Conservation (phyloP, 208 protist species). For the Trypanosoma conorhini region DNA sequence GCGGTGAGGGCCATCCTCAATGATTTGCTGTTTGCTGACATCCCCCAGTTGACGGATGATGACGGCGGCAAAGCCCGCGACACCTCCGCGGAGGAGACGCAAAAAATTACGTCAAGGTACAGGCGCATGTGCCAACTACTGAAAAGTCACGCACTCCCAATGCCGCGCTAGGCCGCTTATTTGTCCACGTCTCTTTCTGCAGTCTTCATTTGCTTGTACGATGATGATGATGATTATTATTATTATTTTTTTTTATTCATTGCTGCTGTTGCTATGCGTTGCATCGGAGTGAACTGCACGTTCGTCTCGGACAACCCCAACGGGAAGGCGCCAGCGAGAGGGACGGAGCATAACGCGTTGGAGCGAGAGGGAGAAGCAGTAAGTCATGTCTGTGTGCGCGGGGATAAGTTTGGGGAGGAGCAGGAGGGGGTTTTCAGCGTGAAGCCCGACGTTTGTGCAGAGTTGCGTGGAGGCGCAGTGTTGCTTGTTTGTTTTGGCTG, state of each 20-base stretch:
- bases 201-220: no score
- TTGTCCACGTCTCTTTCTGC: constrained; percentile 15
- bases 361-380: background rate
- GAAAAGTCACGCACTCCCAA: constrained; percentile 44
- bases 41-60: constrained; percentile 18
- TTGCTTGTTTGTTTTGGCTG: background rate
- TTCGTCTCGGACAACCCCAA: no score
- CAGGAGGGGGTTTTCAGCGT: background rate
- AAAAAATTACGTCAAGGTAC: constrained; percentile 46
- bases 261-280: background rate
- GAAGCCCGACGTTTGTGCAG: background rate
- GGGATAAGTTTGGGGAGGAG: background rate
- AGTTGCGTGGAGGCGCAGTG: background rate
- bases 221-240: no score
- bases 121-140: constrained; percentile 70
- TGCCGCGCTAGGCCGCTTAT: constrained; percentile 31
- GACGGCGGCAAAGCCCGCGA: constrained; percentile 26
- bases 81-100: constrained; percentile 32
- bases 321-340: background rate
- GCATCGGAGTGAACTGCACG: no score
- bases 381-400: background rate
- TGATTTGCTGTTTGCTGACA: constrained; percentile 54
- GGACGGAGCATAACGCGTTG: background rate
- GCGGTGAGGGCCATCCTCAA: constrained; percentile 41
- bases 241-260: background rate